These are phyloP conservation scores for Arabidopsis suecica DNA, from an alignment of 345 rosid species.

Conservation along the genomic window DNA sequence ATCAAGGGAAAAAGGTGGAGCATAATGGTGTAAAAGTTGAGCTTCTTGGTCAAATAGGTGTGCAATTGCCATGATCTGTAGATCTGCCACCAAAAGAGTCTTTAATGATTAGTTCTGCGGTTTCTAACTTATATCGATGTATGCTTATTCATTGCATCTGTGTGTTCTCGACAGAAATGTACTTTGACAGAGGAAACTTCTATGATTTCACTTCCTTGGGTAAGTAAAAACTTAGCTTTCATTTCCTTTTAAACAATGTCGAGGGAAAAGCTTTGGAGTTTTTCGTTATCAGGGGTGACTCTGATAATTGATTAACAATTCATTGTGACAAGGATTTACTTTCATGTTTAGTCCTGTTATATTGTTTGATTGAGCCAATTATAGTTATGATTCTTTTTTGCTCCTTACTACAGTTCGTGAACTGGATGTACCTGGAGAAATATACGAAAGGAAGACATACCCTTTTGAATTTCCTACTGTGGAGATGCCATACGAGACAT, in stretches of 20 bases:
- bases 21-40: constrained; percentile 96
- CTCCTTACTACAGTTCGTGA: constrained; percentile 74
- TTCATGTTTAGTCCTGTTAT: background rate
- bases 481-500: constrained; percentile 98
- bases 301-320: background rate
- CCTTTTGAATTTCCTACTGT: constrained; percentile 95
- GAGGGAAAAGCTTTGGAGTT: background rate
- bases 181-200: constrained; percentile 93
- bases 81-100: background rate
- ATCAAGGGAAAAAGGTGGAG: constrained; percentile 94
- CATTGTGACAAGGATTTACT: background rate
- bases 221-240: constrained; percentile 48
- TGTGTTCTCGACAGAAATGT: constrained; percentile 73
- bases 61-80: constrained; percentile 30
- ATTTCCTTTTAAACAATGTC: background rate
- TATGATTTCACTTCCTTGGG: constrained; percentile 98
- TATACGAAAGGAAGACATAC: constrained; percentile 86
- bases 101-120: constrained; percentile 3
- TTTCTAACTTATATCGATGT: constrained; percentile 18
- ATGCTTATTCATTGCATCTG: constrained; percentile 29
- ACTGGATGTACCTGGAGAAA: constrained; percentile 94
- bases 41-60: constrained; percentile 97
- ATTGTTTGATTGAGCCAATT: background rate
- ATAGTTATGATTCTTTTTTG: constrained; percentile 1
- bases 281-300: background rate